Evolutionary conservation across 768 basidiomycete species (phyloP), one percentile per base, ranked within the genome.

Genomic region (Tricholoma sp.): DNA sequence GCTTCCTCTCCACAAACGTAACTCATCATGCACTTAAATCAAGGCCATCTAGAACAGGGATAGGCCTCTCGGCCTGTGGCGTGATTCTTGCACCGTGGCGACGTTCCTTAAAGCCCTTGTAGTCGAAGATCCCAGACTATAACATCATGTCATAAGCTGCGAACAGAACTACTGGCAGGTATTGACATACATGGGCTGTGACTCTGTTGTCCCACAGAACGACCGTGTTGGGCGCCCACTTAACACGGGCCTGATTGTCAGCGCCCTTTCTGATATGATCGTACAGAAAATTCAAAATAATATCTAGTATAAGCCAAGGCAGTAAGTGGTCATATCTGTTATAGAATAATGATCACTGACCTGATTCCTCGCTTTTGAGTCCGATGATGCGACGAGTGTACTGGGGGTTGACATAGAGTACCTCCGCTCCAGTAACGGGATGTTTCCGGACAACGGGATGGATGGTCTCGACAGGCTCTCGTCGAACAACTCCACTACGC

Each of bases 371-470:
- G 28, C 77, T 71, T 77, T 93, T 94, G 58, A 93, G 76, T 17
- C 89, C 92, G 24, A 92, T 82, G 59, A 95, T 94, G 34, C 83
- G 78, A 49, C 79, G 79, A 0, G 90, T 89, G 76, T 94, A 94
- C 61, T 91, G 88, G 59, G 79, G 80, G 74, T 94, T 93, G 57
- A 96, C 89, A 68, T 88, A 94, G 53, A 93, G 76, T 0, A 89
- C 89, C 69, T 94, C 91, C 60, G 89, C 84, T 17, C 89, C 91
- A 0, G 92, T 94, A 29, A 94, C 91, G 1, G 92, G 91, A 69
- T 94, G 91, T 60, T 70, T 76, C 59, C 91, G 76, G 29, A 95
- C 78, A 29, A 94, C 71, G 3, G 91, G 92, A 61, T 94, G 91
- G 28, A 88, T 70, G 63, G 89, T 77, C 69, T 91, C 87, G 8